Percentiles rank a stretch among this genome's conserved stretches.
Conservation (phyloP, 768 basidiomycete genomes). For the Pisolithus microcarpus region DNA sequence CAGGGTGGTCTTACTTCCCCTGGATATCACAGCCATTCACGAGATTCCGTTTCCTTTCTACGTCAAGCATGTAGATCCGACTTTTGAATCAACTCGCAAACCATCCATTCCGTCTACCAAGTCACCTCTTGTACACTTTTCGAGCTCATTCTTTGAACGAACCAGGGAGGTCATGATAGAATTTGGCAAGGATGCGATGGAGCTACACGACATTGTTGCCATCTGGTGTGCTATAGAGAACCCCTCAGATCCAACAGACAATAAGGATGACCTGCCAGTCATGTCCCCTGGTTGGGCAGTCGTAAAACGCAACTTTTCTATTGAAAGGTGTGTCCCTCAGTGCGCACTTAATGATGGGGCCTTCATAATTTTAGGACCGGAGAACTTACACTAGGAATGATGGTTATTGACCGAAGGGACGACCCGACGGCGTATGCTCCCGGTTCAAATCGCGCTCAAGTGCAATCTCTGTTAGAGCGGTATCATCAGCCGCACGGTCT, state of each 20-base stretch:
- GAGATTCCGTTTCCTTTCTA: constrained; percentile 69
- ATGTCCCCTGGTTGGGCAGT: constrained; percentile 52
- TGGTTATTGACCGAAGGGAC: constrained; percentile 72
- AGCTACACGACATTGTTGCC: constrained; percentile 85
- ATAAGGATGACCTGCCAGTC: constrained; percentile 14
- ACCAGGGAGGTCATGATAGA: constrained; percentile 69
- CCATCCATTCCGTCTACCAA: constrained; percentile 47
- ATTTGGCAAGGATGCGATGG: constrained; percentile 80
- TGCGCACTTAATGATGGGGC: not conserved
- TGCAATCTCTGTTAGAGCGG: constrained; percentile 47
- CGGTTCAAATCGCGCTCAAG: constrained; percentile 56
- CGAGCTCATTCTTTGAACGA: constrained; percentile 69
- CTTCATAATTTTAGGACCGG: constrained; percentile 42
- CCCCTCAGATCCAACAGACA: constrained; percentile 39
- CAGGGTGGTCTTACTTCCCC: constrained; percentile 61
- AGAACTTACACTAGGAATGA: constrained; percentile 80
- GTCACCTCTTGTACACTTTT: constrained; percentile 64
- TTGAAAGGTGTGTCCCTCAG: constrained; percentile 51
- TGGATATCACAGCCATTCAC: constrained; percentile 81
- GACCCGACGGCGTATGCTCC: constrained; percentile 59
- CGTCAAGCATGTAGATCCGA: constrained; percentile 49
- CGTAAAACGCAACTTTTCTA: constrained; percentile 48
- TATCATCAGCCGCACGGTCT: constrained; percentile 25
- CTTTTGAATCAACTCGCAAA: constrained; percentile 40
- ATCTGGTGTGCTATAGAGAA: constrained; percentile 82